phyloP scores from a whole-genome alignment of 2,329 filamentous ascomycete species.

The Hymenoscyphus fructigenus region DNA sequence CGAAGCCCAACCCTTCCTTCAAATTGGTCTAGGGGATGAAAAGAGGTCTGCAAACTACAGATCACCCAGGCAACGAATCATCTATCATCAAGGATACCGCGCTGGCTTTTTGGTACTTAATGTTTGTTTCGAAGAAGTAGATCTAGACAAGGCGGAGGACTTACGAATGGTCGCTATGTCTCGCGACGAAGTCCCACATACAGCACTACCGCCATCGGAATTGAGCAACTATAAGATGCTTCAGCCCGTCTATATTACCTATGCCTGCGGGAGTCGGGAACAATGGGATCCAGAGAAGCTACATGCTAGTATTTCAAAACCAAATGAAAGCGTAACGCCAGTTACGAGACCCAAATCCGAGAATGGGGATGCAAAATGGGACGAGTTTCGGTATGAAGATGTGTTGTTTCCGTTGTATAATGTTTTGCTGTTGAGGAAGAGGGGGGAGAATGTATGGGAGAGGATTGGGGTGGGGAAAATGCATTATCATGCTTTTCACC shows the following conservation, averaged over 20 bases:
- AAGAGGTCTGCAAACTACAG: background rate
- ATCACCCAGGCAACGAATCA: background rate
- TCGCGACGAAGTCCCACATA: background rate
- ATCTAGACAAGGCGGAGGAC: background rate
- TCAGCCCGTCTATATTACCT: background rate
- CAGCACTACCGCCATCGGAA: background rate
- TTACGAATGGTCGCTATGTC: background rate
- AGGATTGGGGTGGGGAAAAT: background rate
- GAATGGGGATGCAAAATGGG: background rate
- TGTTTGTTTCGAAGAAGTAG: background rate
- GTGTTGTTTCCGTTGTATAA: background rate
- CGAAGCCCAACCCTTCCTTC: background rate
- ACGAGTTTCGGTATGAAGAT: background rate
- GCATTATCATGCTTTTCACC: background rate
- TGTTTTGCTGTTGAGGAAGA: background rate
- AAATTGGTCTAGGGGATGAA: background rate
- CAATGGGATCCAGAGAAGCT: background rate
- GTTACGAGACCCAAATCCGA: background rate
- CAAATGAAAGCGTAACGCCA: background rate
- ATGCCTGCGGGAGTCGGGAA: background rate
- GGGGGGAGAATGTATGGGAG: background rate
- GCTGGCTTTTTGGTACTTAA: background rate
- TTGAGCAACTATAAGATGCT: background rate
- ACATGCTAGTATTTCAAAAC: background rate
- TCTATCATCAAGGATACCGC: background rate